Conservation (phyloP, 1,139 yeast genomes). For the Diutina mesorugosa region DNA sequence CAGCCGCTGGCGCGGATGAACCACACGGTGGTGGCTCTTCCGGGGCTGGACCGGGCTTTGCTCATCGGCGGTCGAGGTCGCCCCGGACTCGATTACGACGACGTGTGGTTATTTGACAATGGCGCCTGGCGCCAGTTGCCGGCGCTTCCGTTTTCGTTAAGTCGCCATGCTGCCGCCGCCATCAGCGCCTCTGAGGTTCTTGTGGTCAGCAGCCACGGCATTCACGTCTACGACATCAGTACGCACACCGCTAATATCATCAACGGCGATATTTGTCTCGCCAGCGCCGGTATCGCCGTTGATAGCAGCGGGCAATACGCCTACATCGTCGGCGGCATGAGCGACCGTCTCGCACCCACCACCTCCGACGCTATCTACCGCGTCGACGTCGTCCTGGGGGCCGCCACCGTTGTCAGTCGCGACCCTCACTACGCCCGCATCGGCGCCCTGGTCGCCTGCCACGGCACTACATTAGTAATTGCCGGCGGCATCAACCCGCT, state of each 20-base stretch:
- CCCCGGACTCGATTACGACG: constrained; percentile 35
- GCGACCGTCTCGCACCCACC: constrained; percentile 15
- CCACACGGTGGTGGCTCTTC: constrained; percentile 34
- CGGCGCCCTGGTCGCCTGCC: constrained; percentile 25
- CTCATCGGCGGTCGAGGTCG: constrained; percentile 62
- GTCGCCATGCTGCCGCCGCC: constrained; percentile 39
- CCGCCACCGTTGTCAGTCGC: background rate
- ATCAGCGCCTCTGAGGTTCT: constrained; percentile 22
- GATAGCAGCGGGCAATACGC: constrained; percentile 20
- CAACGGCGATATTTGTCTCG: constrained; percentile 10
- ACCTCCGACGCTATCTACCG: constrained; percentile 16
- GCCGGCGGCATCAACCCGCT: constrained; percentile 39
- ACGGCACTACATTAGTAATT: constrained; percentile 17
- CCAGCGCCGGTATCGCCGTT: constrained; percentile 23
- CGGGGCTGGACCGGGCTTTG: constrained; percentile 13
- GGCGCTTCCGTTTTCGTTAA: constrained; percentile 32
- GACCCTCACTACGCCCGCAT: constrained; percentile 25
- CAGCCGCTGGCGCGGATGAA: constrained; percentile 42
- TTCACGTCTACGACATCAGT: constrained; percentile 8
- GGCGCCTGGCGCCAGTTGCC: constrained; percentile 21
- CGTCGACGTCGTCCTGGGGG: constrained; percentile 5
- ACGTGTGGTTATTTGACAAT: constrained; percentile 13
- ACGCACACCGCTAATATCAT: constrained; percentile 9
- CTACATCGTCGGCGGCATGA: constrained; percentile 43
- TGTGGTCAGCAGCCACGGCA: constrained; percentile 30